A percentile compares a stretch with the other conserved stretches of the same genome.
These are phyloP conservation scores for Sordariomycetes sp. DNA, from an alignment of 2,329 filamentous ascomycete species.

Conservation along the genomic window DNA sequence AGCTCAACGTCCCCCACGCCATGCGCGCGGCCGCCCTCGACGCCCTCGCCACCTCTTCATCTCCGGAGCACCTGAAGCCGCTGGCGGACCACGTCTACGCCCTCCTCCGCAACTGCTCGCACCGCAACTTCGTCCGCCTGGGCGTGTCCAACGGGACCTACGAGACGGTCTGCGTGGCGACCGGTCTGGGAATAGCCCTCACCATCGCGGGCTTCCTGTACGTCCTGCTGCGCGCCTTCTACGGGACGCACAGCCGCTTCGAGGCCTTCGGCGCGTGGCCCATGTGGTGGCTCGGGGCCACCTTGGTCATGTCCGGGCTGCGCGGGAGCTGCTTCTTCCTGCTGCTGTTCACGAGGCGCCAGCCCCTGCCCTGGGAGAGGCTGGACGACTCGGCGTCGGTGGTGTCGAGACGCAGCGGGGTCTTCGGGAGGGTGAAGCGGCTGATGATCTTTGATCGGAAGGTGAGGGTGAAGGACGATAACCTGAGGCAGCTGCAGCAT, in stretches of 20 bases:
- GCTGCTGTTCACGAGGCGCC: constrained; percentile 31
- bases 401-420: constrained; percentile 11
- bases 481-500: constrained; percentile 29
- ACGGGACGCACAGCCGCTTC: constrained; percentile 25
- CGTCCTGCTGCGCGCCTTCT: constrained; percentile 27
- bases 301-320: constrained; percentile 29
- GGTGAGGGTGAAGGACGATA: constrained; percentile 29
- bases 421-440: constrained; percentile 20
- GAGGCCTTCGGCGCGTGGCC: constrained; percentile 31
- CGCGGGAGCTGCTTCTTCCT: constrained; percentile 36
- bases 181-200: constrained; percentile 27
- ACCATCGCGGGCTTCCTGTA: constrained; percentile 26
- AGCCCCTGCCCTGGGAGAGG: constrained; percentile 35
- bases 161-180: constrained; percentile 35
- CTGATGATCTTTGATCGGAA: constrained; percentile 37
- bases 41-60: constrained; percentile 21
- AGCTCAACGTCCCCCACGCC: constrained; percentile 33
- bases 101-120: constrained; percentile 34
- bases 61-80: constrained; percentile 27
- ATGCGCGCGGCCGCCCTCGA: constrained; percentile 27
- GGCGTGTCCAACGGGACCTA: constrained; percentile 41
- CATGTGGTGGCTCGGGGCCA: constrained; percentile 32
- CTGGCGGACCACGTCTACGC: constrained; percentile 34
- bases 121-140: constrained; percentile 39
- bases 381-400: constrained; percentile 25